Evolutionary conservation across 2,329 filamentous ascomycete species (phyloP), one percentile per base, ranked within the genome.

Genomic region (Microdochium trichocladiopsis): DNA sequence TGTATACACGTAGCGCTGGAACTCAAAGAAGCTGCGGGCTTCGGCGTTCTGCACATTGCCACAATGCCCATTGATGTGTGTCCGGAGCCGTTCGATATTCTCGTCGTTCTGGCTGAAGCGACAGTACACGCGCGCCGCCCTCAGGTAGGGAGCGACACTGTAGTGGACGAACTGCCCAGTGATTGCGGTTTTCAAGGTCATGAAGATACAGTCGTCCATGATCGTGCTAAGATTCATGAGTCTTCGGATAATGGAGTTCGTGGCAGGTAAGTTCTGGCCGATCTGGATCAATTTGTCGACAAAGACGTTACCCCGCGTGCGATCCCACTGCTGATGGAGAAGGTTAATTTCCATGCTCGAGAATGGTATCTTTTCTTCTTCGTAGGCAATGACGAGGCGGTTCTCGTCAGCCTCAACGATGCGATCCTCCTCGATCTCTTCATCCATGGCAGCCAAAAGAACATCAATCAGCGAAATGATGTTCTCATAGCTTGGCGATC

Each of bases 281-380:
- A 87, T 73, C 21, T 73, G 71, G 25, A 91, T 72, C 24, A 91
- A 72, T 63, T 87, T 89, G 61, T 84, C 82, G 23, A 86, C 64
- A 50, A 87, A 82, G n/a, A 83, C 69, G 56, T 78, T 82, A 4
- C 61, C 56, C 18, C 59, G 53, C 23, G 59, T 57, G 49, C 65
- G 59, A 56, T 63, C 61, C 70, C 72, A 76, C 33, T 75, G 69
- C 33, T 65, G 64, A 52, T 74, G 69, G 2, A 84, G 56, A 2
- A 76, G 58, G 25, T 72, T 66, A 12, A 76, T 67, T 60, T 84
- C 81, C 0, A 61, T 55, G 1, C 63, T 58, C 2, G 74, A 76
- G 62, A 79, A 75, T 1, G 70, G 71, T 47, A 79, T 72, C 3
- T 66, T 58, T 5, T 69, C 61, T 12, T 62, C 63, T 51, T 61